A percentile compares a stretch with the other conserved stretches of the same genome.
Conservation (phyloP, 169 alveolate species). For the Eimeria acervulina region DNA sequence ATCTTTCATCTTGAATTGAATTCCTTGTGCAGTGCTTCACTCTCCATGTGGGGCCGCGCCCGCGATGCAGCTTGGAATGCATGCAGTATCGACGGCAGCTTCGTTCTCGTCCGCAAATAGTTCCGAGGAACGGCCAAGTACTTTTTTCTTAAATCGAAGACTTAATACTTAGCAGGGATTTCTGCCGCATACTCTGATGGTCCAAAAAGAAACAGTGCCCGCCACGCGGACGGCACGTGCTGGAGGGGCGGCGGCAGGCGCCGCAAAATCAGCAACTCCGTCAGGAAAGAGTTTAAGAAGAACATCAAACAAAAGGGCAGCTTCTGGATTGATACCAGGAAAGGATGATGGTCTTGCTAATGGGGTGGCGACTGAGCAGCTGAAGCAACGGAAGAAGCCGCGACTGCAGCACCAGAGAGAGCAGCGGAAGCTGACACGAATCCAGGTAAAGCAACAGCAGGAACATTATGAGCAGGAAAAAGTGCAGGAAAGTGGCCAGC, state of each 20-base stretch:
- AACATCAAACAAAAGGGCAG: not conserved
- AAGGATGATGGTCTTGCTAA: not conserved
- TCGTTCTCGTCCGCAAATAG: not conserved
- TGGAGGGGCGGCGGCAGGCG: not conserved
- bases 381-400: constrained; percentile 37
- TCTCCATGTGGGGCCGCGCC: constrained; percentile 10
- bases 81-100: not conserved
- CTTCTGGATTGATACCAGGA: not conserved
- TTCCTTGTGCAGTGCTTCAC: not conserved
- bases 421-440: not conserved
- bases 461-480: not conserved
- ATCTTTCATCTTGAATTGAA: not conserved
- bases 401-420: constrained; percentile 24
- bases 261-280: not conserved
- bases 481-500: not conserved
- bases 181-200: not conserved
- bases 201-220: not conserved
- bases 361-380: not conserved
- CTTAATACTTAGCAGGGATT: not conserved
- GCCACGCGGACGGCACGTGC: not conserved
- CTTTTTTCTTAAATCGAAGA: not conserved
- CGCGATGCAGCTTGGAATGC: not conserved
- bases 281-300: not conserved
- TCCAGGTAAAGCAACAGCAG: not conserved
- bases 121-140: not conserved